Conservation (phyloP, 1,139 yeast genomes). For the Hyphopichia burtonii region DNA sequence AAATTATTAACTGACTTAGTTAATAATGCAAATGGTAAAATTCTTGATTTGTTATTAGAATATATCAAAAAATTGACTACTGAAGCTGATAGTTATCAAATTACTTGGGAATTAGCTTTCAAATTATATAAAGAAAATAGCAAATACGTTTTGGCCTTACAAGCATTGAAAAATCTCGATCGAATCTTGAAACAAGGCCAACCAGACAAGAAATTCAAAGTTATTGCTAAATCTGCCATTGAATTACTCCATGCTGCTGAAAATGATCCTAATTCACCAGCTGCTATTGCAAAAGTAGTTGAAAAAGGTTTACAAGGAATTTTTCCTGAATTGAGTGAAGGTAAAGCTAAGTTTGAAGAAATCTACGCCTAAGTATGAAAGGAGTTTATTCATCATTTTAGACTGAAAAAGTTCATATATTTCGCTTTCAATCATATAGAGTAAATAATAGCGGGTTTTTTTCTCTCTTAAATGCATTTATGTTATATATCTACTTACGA, state of each 20-base stretch:
- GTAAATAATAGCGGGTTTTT: neutral
- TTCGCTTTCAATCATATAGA: too few species aligned
- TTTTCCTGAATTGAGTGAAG: slow-evolving; percentile 29
- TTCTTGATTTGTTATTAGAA: slow-evolving; percentile 29
- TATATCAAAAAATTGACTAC: slow-evolving; percentile 32
- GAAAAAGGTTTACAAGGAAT: slow-evolving; percentile 39
- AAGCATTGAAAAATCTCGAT: slow-evolving; percentile 40
- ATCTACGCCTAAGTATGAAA: slow-evolving; percentile 1
- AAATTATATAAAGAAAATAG: slow-evolving; percentile 38
- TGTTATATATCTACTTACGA: slow-evolving; percentile 15
- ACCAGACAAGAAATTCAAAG: slow-evolving; percentile 13
- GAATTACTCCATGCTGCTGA: slow-evolving; percentile 23
- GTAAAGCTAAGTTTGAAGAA: slow-evolving; percentile 6
- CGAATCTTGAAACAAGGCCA: slow-evolving; percentile 22
- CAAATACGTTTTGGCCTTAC: slow-evolving; percentile 49
- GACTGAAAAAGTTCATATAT: too few species aligned
- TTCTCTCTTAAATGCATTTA: neutral
- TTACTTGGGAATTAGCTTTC: slow-evolving; percentile 40
- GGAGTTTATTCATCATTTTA: too few species aligned
- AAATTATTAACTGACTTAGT: slow-evolving; percentile 29
- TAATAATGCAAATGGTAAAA: slow-evolving; percentile 20
- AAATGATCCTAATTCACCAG: slow-evolving; percentile 30
- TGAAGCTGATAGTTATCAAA: slow-evolving; percentile 33
- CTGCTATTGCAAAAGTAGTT: slow-evolving; percentile 47
- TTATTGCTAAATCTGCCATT: slow-evolving; percentile 25